These are phyloP conservation scores for Metarhizium guizhouense DNA, from an alignment of 2,329 filamentous ascomycete genomes.

Conservation along the genomic window DNA sequence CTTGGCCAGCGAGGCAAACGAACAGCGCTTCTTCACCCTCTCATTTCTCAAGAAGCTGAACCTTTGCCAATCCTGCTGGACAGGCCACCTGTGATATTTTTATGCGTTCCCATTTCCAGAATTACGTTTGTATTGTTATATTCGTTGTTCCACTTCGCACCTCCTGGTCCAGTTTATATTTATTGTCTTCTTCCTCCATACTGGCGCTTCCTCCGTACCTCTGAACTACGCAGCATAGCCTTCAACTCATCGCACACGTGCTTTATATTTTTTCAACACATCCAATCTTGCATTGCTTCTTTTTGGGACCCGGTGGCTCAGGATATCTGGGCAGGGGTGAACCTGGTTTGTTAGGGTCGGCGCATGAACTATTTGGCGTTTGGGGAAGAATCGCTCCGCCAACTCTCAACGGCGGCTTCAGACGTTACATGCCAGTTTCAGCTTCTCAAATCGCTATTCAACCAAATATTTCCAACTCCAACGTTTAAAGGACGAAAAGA, in stretches of 20 bases:
- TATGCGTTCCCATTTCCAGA: background rate
- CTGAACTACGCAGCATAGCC: background rate
- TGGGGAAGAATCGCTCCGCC: background rate
- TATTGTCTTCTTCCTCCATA: background rate
- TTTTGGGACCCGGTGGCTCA: background rate
- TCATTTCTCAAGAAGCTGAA: background rate
- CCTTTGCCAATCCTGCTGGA: constrained; percentile 7
- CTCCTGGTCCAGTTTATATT: background rate
- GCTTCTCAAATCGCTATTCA: background rate
- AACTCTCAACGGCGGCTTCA: background rate
- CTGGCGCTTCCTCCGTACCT: background rate
- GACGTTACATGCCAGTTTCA: background rate
- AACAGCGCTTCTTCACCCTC: constrained; percentile 1
- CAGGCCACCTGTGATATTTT: background rate
- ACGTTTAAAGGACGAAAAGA: background rate
- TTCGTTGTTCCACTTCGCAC: background rate
- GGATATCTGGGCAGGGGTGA: background rate
- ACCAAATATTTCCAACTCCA: background rate
- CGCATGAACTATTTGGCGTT: background rate
- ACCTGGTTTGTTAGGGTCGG: background rate
- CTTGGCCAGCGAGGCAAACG: background rate
- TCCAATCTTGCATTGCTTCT: background rate
- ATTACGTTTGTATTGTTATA: background rate
- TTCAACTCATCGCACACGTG: background rate
- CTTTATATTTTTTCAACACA: background rate